Base-by-base conservation (phyloP, 192 early-diverging fungal species). In the Podila epigama region DNA sequence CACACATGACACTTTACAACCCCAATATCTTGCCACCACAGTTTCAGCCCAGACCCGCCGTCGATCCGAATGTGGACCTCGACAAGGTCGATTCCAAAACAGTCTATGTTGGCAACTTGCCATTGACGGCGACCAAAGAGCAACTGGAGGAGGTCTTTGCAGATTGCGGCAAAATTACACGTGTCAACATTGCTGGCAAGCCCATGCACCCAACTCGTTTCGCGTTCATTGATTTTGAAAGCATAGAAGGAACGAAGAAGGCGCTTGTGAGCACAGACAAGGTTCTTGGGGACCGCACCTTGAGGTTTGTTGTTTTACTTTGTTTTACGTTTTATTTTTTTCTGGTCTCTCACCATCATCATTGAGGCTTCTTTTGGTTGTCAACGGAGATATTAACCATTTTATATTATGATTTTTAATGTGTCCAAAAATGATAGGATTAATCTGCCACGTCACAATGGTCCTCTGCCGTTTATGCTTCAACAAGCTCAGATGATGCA, bases 201-300 rank as follows among this genome's bases (percentile, higher is more conserved):
- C 60, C 73, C 0, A 77, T 66, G 3, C 73, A 77, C 25, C 73
- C 73, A 13, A 77, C 73, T 7, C 65, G 73, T 5, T 77, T 77
- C 33, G 73, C 73, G n/a, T 77, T 77, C 29, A 77, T 77, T 60
- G 73, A 77, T 27, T 77, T 77, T 68, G 73, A 77, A 27, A 68
- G 66, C 6, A 41, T 77, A 2, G 73, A 77, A 20, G 73, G 60
- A 5, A 60, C 73, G 3, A 77, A 63, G 56, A 77, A 77, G 51
- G 73, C 73, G 7, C 66, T 77, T 16, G 27, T 66, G 0, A 77
- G 73, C 37, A 77, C 61, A 12, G 65, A 68, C 50, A 77, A 77
- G 51, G 54, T 64, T 22, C 68, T 77, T 59, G 73, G 73, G 11
- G 73, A 77, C 20, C 60, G 73, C 20, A 63, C 52, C 4, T 35